Evolutionary conservation across 495 filamentous ascomycete genomes (phyloP), one percentile per base, ranked within the genome.

Genomic region (Daldinia bambusicola): DNA sequence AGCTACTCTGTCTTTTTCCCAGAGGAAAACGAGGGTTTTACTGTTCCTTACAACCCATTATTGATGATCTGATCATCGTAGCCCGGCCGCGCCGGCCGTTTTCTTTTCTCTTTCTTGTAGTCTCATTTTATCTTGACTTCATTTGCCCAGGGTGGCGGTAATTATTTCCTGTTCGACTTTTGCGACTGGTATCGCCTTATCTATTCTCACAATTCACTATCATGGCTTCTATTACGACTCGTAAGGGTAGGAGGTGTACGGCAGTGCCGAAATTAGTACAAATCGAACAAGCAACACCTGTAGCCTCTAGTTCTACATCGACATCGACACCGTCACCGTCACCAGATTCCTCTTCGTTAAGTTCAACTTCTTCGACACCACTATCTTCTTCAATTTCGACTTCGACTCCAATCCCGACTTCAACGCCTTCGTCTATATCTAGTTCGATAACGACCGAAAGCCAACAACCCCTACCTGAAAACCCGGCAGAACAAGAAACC

Each of bases 231-330:
- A 78, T 85, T 53, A 63, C 57, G 41, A 69, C 61, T 41, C 61
- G 51, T 7, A 56, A 78, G 20, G 83, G 84, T 18, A 80, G 74
- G 63, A 79, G 76, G 73, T 86, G 85, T 73, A 85, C 84, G 68
- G 81, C 80, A 36, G 70, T 83, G 57, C 84, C 84, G 40, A 82
- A 78, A 60, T 32, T 18, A 62, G 62, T 53, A 34, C 58, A 58
- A 31, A 18, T 64, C 64, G 73, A 36, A 10, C 34, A 36, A 62
- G 41, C 69, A 2, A n/a, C 73, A 37, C 50, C 72, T 36, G 60
- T 73, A 62, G 55, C 74, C 14, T 34, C 31, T 18, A 56, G 30
- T 36, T 56, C 53, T 6, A 56, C 51, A 18, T 62, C 64, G 9
- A 63, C 69, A 20, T 69, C 51, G 10, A 48, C 70, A 58, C 69